Evolutionary conservation across 169 alveolate species (phyloP), one percentile per base, ranked within the genome.

Genomic region (Cyclospora cayetanensis): DNA sequence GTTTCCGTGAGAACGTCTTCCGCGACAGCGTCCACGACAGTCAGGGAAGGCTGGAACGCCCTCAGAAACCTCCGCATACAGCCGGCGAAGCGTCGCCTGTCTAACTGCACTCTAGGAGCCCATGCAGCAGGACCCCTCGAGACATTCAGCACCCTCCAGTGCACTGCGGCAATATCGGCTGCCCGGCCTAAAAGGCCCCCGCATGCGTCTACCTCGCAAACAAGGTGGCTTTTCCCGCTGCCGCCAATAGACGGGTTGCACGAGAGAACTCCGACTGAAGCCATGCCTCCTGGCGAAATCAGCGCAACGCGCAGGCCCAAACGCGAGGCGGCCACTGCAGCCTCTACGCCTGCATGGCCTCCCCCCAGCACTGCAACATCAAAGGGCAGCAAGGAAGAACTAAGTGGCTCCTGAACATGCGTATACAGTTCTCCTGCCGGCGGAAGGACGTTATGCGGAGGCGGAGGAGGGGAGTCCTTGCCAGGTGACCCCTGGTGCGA

Each of bases 301-400:
- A 82, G 25, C 37, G 43, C 53, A 7, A 79, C 70, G 18, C 29
- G 46, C 50, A 89, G 43, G 22, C 90, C 37, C 74, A 95, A 93
- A 90, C 98, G 96, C 46, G 99, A 97, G 25, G 98, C 88, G 15
- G 98, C 98, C 43, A 94, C 92, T 12, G 98, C 99, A 18, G 99
- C 98, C 91, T 97, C 99, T 86, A 97, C 94, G 29, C 99, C 99
- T 9, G 98, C 96, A 89, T 97, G 99, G 27, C 99, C 99, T 7
- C 99, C 99, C 18, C 99, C 99, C 29, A 97, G 94, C n/a, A 97
- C 98, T 25, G 96, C 90, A 63, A 97, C 99, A 84, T 95, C 97
- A 72, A 82, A 95, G 31, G 72, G 72, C 52, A 84, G 91, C 41
- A 50, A 90, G 20, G 84, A 29, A 20, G 52, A 25, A 18, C 76